Evolutionary conservation across 2,329 filamentous ascomycete genomes (phyloP), one percentile per base, ranked within the genome.

Genomic region (Chaetomiaceae sp.): DNA sequence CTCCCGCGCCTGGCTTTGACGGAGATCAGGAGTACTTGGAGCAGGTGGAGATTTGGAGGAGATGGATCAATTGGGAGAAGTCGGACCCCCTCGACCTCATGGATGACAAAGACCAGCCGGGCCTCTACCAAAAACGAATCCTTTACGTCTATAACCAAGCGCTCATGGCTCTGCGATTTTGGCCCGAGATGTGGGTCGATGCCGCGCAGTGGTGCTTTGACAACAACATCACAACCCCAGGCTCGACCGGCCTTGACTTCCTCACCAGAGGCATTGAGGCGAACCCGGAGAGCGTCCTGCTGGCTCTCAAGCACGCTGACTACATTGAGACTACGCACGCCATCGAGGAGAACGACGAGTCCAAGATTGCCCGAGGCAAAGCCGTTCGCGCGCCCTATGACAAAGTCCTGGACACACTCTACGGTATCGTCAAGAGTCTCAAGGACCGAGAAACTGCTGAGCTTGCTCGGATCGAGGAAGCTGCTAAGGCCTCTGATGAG

Each of bases 41-140:
- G 39, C 94, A 98, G 65, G 83, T 95, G 37, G 80, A 86, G 38
- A 73, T 93, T 22, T 98, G 93, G 93, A 89, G 88, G 63, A 83
- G 79, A 55, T 98, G 94, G 93, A 85, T 98, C 55, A 74, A 83
- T 4, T 98, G 90, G 89, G 93, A 98, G 67, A 95, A 91, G 66
- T 84, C 86, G 15, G 93, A 98, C 60, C 89, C 88, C 1, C 72
- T 98, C 3, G 87, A 95, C 19, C 71, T 97, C 43, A 86, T 87
- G 61, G 75, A 83, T 2, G 91, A 97, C 47, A 75, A 83, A 2
- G 90, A 97, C 44, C 90, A 97, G 56, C 72, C 78, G 3, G 76
- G 81, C 42, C 75, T 79, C 6, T 93, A 84, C 66, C 85, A 84
- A 55, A 78, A 85, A 55, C 83, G 93, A 33, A 79, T 97, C 34